Percentiles rank a stretch among this genome's conserved stretches.
Evolutionary conservation across 768 basidiomycete genomes (phyloP).

Genomic region (Leccinum sublutescens): DNA sequence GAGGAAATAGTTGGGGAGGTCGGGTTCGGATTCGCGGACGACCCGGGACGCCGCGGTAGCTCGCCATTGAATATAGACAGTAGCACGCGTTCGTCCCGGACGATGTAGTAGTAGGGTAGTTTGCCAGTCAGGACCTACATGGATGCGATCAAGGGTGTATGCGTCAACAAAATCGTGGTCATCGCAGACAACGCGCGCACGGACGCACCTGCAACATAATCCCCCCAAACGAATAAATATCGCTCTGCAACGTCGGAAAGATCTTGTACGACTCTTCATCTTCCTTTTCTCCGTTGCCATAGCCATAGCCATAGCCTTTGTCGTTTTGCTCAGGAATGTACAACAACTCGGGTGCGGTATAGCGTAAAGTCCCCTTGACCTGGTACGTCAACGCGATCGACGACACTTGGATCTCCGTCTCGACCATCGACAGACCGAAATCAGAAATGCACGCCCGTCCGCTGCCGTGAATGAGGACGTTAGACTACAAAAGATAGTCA

Average conservation of each 20-base stretch:
- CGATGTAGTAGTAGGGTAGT: constrained; percentile 22
- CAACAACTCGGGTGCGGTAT: constrained; percentile 47
- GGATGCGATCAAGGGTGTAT: neutral
- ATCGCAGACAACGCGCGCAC: neutral
- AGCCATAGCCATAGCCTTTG: neutral
- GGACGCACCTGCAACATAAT: constrained; percentile 26
- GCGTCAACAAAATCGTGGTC: neutral
- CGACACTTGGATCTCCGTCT: constrained; percentile 33
- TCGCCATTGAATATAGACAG: constrained; percentile 14
- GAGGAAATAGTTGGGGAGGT: neutral
- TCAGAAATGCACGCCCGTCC: constrained; percentile 44
- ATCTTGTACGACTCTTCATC: neutral
- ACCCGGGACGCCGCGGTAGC: constrained; percentile 13
- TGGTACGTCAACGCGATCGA: constrained; percentile 33
- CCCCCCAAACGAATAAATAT: constrained; percentile 36
- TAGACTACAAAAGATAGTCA: constrained; percentile 30
- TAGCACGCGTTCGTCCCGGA: constrained; percentile 20
- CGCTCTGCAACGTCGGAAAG: constrained; percentile 29
- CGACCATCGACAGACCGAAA: constrained; percentile 45
- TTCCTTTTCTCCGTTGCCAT: neutral
- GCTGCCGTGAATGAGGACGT: constrained; percentile 43
- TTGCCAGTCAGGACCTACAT: constrained; percentile 23
- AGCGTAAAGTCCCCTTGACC: constrained; percentile 42
- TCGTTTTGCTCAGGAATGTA: neutral
- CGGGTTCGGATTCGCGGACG: neutral